Evolutionary conservation across 2,329 filamentous ascomycete species (phyloP), one percentile per base, ranked within the genome.

Genomic region (Corinectria fuckeliana): DNA sequence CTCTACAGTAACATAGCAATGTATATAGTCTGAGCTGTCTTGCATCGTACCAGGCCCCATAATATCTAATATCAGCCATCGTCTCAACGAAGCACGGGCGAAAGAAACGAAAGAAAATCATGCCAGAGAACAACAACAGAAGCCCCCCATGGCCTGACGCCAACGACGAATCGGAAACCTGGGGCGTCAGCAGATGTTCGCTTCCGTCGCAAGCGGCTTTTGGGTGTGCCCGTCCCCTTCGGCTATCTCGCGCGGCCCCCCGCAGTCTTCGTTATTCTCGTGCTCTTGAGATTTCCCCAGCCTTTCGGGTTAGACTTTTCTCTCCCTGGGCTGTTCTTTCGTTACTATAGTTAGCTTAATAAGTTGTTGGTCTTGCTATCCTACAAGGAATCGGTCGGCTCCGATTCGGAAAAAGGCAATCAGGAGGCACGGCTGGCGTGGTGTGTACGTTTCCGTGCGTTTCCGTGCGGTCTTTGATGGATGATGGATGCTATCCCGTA

Each of bases 171-270:
- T 60, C 51, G 57, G 48, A 60, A 51, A 25, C 57, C 41, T 28
- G 34, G 47, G 41, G 26, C 32, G 57, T 60, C 57, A 60, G 57
- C 57, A 60, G 57, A 60, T 56, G 56, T 60, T 60, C 47, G 41
- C 25, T 50, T 39, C 36, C 21, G 34, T 16, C n/a, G 44, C 34
- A n/a, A n/a, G n/a, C n/a, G n/a, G n/a, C n/a, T n/a, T n/a, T n/a
- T n/a, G n/a, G n/a, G n/a, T 28, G 48, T 13, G 34, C 28, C 50
- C 18, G 11, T 28, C n/a, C 13, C 28, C 28, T 50, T 58, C 56
- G 56, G 56, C 26, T 58, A 58, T 58, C 56, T 58, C 13, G 16
- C 13, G 16, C 45, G 28, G 32, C n/a, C 21, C 47, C 53, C 45
- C 54, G 28, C 53, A 50, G 28, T 16, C 25, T 28, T 32, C n/a